Base-by-base conservation (phyloP, 2,329 filamentous ascomycete species). In the Paraconiothyrium sp. region DNA sequence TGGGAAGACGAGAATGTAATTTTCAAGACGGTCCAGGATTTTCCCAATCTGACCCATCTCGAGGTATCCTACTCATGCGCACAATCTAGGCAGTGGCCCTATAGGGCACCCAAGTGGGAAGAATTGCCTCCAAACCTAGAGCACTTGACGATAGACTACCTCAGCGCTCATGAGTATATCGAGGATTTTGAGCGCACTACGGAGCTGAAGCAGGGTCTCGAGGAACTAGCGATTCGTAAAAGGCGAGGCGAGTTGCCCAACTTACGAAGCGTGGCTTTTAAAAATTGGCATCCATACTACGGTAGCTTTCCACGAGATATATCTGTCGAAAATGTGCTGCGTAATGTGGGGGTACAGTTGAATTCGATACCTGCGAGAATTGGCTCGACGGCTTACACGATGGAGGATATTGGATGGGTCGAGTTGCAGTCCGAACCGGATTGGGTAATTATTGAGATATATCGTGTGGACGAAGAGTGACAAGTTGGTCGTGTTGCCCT, bases 271-370 rank as follows among this genome's bases (percentile, higher is more conserved):
- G 20, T 57, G 14, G 20, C 34, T n/a, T 41, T 57, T 5, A 34
- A 30, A 9, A 27, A 47, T 1, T 57, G 55, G 55, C 55, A 57
- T 43, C 55, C 55, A 11, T 57, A 34, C 44, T 50, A 57, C 39
- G 55, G 55, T 13, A 37, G 20, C 24, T 34, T 57, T 22, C 55
- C 55, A 22, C 34, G 9, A 22, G 13, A 41, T 14, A 34, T 49
- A 9, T 22, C 44, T 14, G 10, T 35, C 39, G 43, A 22, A 32
- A 3, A n/a, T 5, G 7, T 43, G 11, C 24, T 57, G 13, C 32
- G 30, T 34, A 46, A 50, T 11, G 34, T 37, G n/a, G 47, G 55
- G 1, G 16, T 50, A 3, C 24, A 57, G 27, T 50, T 57, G 6
- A 13, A 1, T 7, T 24, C 20, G 3, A 4, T 41, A 20, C 44